Evolutionary conservation across 768 basidiomycete species (phyloP).

Genomic region (Kwoniella sp.): DNA sequence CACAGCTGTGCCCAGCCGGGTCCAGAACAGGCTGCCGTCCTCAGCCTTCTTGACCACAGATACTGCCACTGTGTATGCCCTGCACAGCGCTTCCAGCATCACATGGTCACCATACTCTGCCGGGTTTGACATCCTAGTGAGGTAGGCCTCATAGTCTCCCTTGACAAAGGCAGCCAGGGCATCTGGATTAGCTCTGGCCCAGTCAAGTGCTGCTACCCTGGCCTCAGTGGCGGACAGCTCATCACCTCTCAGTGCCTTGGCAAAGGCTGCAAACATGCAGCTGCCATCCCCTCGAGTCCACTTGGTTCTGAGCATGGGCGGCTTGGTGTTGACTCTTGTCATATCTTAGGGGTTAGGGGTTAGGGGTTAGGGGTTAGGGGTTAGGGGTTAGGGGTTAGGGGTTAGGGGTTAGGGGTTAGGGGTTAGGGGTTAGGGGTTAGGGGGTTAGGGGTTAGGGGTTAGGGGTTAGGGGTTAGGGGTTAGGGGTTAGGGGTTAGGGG

Average conservation of each 20-base stretch:
- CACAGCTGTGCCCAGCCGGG: not conserved
- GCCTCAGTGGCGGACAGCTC: not conserved
- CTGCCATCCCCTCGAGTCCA: conserved; percentile 3
- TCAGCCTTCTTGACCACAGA: not conserved
- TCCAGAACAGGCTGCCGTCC: not conserved
- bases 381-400: too few relatives aligned
- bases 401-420: too few relatives aligned
- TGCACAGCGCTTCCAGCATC: not conserved
- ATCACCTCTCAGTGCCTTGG: conserved; percentile 5
- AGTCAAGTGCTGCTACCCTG: not conserved
- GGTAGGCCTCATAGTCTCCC: not conserved
- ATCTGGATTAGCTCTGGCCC: not conserved
- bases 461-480: too few relatives aligned
- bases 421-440: too few relatives aligned
- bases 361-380: too few relatives aligned
- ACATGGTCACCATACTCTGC: not conserved
- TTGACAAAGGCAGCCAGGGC: not conserved
- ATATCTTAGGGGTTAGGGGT: too few relatives aligned
- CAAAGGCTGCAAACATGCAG: conserved; percentile 10
- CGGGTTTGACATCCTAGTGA: not conserved
- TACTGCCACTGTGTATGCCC: not conserved
- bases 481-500: too few relatives aligned
- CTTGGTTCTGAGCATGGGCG: not conserved
- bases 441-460: too few relatives aligned
- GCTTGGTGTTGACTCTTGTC: not conserved